phyloP scores from a whole-genome alignment of 805 yeast species.

The Ogataea naganishii region DNA sequence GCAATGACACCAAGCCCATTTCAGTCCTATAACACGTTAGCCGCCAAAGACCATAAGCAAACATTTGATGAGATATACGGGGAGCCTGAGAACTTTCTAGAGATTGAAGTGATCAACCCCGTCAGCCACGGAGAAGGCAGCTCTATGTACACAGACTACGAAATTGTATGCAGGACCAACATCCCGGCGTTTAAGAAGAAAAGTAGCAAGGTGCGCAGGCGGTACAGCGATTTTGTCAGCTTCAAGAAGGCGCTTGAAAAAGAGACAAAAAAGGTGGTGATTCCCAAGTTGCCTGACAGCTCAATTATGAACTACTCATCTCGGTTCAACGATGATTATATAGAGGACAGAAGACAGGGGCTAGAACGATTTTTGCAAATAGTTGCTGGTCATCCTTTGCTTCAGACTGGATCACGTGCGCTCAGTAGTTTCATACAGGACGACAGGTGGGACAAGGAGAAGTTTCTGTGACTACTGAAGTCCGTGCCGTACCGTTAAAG shows the following conservation, averaged over 20 bases:
- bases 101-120: constrained; percentile 80
- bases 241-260: constrained; percentile 66
- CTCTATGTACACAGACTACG: constrained; percentile 84
- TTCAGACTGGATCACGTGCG: constrained; percentile 79
- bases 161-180: constrained; percentile 81
- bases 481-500: too few species aligned
- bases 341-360: constrained; percentile 77
- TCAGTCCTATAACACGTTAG: constrained; percentile 18
- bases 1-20: constrained; percentile 23
- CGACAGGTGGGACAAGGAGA: constrained; percentile 59
- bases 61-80: constrained; percentile 80
- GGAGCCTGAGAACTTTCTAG: constrained; percentile 90
- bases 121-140: constrained; percentile 61
- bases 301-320: constrained; percentile 44
- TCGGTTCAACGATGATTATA: constrained; percentile 73
- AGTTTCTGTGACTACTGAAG: constrained; percentile 10
- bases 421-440: constrained; percentile 82
- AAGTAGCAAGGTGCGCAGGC: constrained; percentile 62
- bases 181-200: constrained; percentile 75
- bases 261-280: constrained; percentile 70
- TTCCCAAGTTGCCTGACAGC: constrained; percentile 91
- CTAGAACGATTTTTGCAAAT: constrained; percentile 66
- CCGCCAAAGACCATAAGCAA: constrained; percentile 33
- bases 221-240: constrained; percentile 85
- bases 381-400: constrained; percentile 88